These are phyloP conservation scores for Bimuria novae-zelandiae DNA, from an alignment of 2,329 filamentous ascomycete species.

Conservation along the genomic window DNA sequence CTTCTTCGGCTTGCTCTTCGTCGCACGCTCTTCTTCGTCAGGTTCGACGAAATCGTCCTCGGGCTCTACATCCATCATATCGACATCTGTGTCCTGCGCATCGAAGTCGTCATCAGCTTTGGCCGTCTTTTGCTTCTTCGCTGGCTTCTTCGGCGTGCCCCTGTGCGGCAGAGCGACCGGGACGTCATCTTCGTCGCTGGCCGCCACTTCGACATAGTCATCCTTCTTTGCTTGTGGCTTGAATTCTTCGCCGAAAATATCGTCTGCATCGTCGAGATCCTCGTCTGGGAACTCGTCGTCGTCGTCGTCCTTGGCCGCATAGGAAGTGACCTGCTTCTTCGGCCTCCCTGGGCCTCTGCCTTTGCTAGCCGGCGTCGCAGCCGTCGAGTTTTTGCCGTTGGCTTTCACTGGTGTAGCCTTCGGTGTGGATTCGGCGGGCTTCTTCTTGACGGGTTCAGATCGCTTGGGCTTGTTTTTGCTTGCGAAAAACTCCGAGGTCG, in stretches of 20 bases:
- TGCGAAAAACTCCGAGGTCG: conserved; percentile 67
- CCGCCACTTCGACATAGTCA: conserved; percentile 67
- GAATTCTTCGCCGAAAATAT: conserved; percentile 78
- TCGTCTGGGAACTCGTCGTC: conserved; percentile 54
- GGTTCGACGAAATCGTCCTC: conserved; percentile 53
- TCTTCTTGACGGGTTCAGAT: conserved; percentile 50
- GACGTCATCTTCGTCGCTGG: conserved; percentile 35
- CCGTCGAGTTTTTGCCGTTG: conserved; percentile 36
- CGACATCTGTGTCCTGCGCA: conserved; percentile 53
- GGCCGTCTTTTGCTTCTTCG: conserved; percentile 54
- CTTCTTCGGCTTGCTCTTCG: conserved; percentile 48
- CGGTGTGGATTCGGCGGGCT: conserved; percentile 37
- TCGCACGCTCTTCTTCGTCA: conserved; percentile 49
- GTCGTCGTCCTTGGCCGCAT: conserved; percentile 65
- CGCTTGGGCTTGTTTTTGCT: conserved; percentile 61
- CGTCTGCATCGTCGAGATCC: conserved; percentile 66
- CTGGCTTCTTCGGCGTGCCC: conserved; percentile 42
- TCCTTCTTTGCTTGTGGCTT: conserved; percentile 68
- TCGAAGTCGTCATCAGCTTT: conserved; percentile 49
- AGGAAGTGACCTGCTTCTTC: conserved; percentile 50
- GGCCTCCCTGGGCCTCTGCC: conserved; percentile 43
- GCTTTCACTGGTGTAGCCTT: conserved; percentile 43
- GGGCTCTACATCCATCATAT: conserved; percentile 57
- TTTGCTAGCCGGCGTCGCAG: conserved; percentile 42
- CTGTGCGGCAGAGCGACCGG: conserved; percentile 39